phyloP scores from a whole-genome alignment of 495 filamentous ascomycete species.

The Pseudotulostoma volvatum region DNA sequence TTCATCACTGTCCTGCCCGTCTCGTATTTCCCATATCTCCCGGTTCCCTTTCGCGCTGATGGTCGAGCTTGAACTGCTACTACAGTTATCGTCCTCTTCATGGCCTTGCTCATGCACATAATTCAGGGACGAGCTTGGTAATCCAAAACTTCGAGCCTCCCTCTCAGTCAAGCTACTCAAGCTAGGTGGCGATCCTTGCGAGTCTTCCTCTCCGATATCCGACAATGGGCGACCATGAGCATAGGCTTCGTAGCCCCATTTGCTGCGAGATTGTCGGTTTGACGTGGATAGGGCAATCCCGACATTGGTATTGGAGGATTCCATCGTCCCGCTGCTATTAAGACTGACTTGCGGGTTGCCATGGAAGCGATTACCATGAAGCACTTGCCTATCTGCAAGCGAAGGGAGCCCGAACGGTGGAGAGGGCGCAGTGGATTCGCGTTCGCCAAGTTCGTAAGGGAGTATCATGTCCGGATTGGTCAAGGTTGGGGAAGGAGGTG shows the following conservation, averaged over 20 bases:
- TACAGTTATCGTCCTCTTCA: conserved; percentile 13
- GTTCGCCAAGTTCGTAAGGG: conserved; percentile 41
- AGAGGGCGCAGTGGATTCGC: conserved; percentile 36
- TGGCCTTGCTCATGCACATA: not conserved
- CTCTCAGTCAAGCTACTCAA: conserved; percentile 7
- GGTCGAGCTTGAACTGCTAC: conserved; percentile 25
- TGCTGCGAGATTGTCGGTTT: conserved; percentile 23
- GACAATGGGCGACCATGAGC: conserved; percentile 47
- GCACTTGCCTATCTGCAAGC: conserved; percentile 21
- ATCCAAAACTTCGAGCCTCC: not conserved
- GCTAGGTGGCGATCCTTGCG: conserved; percentile 13
- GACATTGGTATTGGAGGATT: conserved; percentile 16
- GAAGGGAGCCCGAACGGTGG: conserved; percentile 29
- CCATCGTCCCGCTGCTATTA: not conserved
- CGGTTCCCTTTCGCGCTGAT: conserved; percentile 18
- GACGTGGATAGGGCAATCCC: conserved; percentile 8
- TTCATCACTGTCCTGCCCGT: not conserved
- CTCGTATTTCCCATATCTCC: not conserved
- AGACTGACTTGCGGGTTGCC: not conserved
- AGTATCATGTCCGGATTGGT: conserved; percentile 94
- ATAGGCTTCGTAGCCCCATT: conserved; percentile 36
- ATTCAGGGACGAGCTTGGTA: not conserved
- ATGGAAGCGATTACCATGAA: conserved; percentile 7
- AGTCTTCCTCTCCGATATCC: conserved; percentile 52
- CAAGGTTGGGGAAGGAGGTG: conserved; percentile 58